Base-by-base conservation (phyloP, 2,329 filamentous ascomycete species). In the Cryphonectria radicalis region DNA sequence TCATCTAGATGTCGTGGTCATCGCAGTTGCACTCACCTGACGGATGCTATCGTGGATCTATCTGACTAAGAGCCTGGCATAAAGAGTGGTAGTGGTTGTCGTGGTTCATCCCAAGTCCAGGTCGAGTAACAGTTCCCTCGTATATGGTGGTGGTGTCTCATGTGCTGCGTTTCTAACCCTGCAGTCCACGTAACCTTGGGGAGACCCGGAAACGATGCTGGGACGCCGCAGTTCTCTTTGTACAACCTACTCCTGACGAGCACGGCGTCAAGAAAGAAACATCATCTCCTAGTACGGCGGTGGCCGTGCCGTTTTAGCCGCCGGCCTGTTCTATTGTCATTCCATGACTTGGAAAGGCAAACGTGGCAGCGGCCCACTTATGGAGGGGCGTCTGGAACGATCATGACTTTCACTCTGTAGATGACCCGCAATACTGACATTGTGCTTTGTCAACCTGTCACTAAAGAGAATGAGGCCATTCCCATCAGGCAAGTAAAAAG, bases 171-270 rank as follows among this genome's bases (percentile, higher is more conserved):
- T 17, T 32, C 46, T 3, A 50, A 32, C 14, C 40, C 62, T 64
- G 62, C 25, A 46, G 19, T 32, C 19, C 40, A 40, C 62, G 62
- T 46, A 64, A 42, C 62, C 25, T 19, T n/a, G 46, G 46, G 37
- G 25, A 22, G 60, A 63, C 25, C 35, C 32, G 60, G 60, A 63
- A 63, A 63, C 35, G 6, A 67, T 67, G n/a, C 25, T 43, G 37
- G 63, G 25, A 42, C 13, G 65, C n/a, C 25, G 17, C 13, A 40
- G 4, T 2, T 53, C 37, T 57, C 53, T 35, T 50, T 50, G 6
- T 50, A 22, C 1, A 28, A 13, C 10, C 8, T 13, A 50, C 46
- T 50, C 28, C 19, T 53, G 32, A 32, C 50, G 50, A 40, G 7
- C 13, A 25, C 35, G 64, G 64, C 50, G 14, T 37, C 19, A 28